These are phyloP conservation scores for Petunia axillaris DNA, from an alignment of 257 asterid genomes.

Conservation along the genomic window DNA sequence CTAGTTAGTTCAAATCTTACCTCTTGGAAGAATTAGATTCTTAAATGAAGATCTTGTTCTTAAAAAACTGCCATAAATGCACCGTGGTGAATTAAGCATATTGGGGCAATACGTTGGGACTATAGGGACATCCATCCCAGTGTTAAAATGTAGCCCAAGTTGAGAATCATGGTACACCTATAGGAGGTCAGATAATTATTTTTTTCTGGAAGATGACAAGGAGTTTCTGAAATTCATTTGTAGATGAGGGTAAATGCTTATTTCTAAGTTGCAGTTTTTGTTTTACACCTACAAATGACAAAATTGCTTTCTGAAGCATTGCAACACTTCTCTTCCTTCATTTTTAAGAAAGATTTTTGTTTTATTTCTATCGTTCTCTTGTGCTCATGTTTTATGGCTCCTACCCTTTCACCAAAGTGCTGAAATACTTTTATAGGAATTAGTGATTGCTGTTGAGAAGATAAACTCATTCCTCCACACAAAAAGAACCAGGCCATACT, in stretches of 20 bases:
- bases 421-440: slow-evolving; percentile 56
- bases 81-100: too few relatives aligned
- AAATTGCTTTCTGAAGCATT: background rate
- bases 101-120: too few relatives aligned
- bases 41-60: too few relatives aligned
- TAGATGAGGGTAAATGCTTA: slow-evolving; percentile 4
- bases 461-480: slow-evolving; percentile 56
- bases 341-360: background rate
- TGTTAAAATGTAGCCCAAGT: too few relatives aligned
- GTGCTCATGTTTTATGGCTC: slow-evolving; percentile 17
- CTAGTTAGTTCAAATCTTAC: too few relatives aligned
- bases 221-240: background rate
- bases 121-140: too few relatives aligned
- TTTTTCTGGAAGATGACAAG: too few relatives aligned
- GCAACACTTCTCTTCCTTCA: background rate
- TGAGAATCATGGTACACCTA: too few relatives aligned
- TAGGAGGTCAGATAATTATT: too few relatives aligned
- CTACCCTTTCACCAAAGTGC: background rate
- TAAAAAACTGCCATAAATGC: too few relatives aligned
- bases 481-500: slow-evolving; percentile 43
- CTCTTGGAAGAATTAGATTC: too few relatives aligned
- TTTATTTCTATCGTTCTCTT: slow-evolving; percentile 21
- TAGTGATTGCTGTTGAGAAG: slow-evolving; percentile 64
- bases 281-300: background rate
- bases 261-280: background rate